Base-by-base conservation (phyloP, 768 basidiomycete genomes). In the Lentinula detonsa region DNA sequence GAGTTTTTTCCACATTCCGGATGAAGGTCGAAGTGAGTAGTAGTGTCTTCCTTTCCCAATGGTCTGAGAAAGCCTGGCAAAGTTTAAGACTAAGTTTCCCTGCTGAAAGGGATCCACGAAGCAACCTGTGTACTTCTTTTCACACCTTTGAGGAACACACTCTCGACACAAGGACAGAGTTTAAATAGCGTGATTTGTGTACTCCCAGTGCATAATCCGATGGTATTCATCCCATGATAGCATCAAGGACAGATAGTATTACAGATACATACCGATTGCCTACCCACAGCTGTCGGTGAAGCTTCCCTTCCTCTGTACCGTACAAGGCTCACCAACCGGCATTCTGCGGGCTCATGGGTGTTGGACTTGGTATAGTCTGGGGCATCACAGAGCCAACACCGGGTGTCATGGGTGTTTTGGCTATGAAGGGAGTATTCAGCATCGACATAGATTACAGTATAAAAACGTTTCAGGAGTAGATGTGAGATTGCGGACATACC, bases 341-440 rank as follows among this genome's bases (percentile, higher is more conserved):
- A 23, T 21, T 43, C 34, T 50, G 42, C 28, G 61, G 61, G 37
- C 60, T 63, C 54, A 34, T 46, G 31, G 69, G 69, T 33, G 69
- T 64, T 2, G 75, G 71, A 61, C 74, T 74, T 58, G 80, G 82
- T 57, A 83, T 81, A 66, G 74, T 80, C 72, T 82, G 83, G 1
- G 83, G 81, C 68, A 79, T 73, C 6, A 75, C 76, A 11, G 74
- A 74, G 18, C 53, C 53, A 16, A 61, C 76, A 78, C 50, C 79
- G 23, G 55, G 40, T 28, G 55, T 28, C 40, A 56, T 56, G 9
- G 55, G 40, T 33, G 55, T 40, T 56, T 56, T 56, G 8, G 55
- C 55, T 56, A 18, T 21, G 21, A 23, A 21, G 28, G 21, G 6
- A 23, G 21, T 10, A 23, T 18, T 48, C 16, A 48, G 46, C 21